Base-by-base conservation (phyloP, 192 early-diverging fungal genomes). In the Umbelopsis ramanniana region DNA sequence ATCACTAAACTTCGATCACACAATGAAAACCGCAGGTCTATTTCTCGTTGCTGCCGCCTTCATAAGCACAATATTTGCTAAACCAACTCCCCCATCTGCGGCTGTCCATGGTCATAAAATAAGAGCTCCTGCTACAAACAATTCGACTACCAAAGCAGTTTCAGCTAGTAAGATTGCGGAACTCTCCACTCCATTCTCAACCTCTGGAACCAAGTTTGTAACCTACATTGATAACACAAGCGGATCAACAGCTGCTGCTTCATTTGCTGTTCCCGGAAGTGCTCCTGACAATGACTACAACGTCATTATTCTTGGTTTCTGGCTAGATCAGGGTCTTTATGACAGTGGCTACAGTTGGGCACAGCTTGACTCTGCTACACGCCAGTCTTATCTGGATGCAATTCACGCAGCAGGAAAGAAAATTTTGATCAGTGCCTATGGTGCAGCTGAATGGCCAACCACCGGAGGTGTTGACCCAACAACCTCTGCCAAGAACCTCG, bases 141-240 rank as follows among this genome's bases (percentile, higher is more conserved):
- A 26, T 17, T 40, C 48, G 3, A 52, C 69, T 15, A 26, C 47
- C n/a, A 68, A 68, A 17, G 57, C 57, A 17, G 52, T 47, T 7
- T 21, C 48, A 50, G 0, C 19, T 63, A 35, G 17, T 17, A 63
- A 63, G 26, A 19, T 37, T 17, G 4, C 17, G 8, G 57, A 11
- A 19, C 26, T 29, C 26, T 37, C 26, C 15, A 14, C 12, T 10
- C 69, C 69, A 1, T 70, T 70, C 19, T 70, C 79, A 26, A 40
- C 69, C 33, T 52, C 69, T 3, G 69, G 74, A 15, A 53, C 70
- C n/a, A 80, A 78, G 50, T 71, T 74, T 46, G 76, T 79, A 2
- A 69, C 74, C 11, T 80, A 80, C 71, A 77, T 78, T 63, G 76
- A 80, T 24, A 74, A 79, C 71, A 74, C 76, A 47, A 69, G 54